phyloP scores from a whole-genome alignment of 371 early-diverging fungal species.

The Circinella minor region DNA sequence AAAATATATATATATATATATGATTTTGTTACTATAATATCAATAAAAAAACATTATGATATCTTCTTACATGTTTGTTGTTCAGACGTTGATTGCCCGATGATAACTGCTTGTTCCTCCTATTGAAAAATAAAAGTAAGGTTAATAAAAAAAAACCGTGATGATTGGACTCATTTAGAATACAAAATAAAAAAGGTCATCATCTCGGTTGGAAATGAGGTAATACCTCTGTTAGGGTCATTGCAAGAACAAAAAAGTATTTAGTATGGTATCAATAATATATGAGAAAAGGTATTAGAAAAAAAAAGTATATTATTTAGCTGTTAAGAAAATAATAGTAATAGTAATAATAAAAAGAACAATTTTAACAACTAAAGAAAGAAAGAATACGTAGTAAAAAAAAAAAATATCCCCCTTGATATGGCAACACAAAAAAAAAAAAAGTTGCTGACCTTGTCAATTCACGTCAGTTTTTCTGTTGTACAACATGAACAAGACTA shows the following conservation, averaged over 20 bases:
- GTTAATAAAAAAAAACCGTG: background rate
- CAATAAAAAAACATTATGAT: too few relatives aligned
- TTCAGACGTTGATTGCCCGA: background rate
- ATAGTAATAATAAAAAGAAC: too few relatives aligned
- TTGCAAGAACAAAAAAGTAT: background rate
- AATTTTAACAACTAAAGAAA: too few relatives aligned
- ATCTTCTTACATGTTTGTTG: conserved; percentile 1
- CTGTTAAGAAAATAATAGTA: too few relatives aligned
- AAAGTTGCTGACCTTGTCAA: background rate
- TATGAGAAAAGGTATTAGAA: background rate
- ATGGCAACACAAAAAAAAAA: background rate
- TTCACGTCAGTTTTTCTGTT: conserved; percentile 7
- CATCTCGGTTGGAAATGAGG: conserved; percentile 5
- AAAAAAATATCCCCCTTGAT: background rate
- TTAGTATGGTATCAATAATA: background rate
- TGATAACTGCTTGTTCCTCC: conserved; percentile 5
- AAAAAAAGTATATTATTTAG: background rate
- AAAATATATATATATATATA: too few relatives aligned
- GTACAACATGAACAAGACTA: background rate
- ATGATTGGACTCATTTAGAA: background rate
- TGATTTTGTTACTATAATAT: too few relatives aligned
- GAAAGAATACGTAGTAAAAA: too few relatives aligned
- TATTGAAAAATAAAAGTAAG: background rate
- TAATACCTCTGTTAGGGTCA: conserved; percentile 16
- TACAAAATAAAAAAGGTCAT: background rate